phyloP scores from a whole-genome alignment of 1,284 basidiomycete species.

The Puccinia novopanici region DNA sequence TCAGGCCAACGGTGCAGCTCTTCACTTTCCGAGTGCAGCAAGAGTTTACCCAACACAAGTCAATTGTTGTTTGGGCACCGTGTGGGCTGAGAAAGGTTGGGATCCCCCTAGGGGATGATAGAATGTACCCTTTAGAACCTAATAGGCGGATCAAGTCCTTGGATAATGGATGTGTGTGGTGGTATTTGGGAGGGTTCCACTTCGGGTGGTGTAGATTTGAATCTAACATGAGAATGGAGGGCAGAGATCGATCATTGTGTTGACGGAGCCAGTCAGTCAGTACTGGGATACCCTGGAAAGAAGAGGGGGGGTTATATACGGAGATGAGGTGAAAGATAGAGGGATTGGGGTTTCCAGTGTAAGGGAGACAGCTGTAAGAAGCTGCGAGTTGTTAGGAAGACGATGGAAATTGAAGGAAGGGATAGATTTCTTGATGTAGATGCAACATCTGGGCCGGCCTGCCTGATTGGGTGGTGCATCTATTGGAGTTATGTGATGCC shows the following conservation, averaged over 20 bases:
- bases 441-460: no score
- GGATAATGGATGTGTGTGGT: neutral
- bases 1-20: no score
- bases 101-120: conserved; percentile 10
- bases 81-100: conserved; percentile 22
- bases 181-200: conserved; percentile 16
- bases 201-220: conserved; percentile 24
- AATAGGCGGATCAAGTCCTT: neutral
- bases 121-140: neutral
- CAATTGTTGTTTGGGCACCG: no score
- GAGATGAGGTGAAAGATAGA: neutral
- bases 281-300: neutral
- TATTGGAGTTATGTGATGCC: no score
- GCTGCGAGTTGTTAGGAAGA: neutral
- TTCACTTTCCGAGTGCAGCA: no score
- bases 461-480: no score
- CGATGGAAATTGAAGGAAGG: neutral
- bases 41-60: no score
- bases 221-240: conserved; percentile 19
- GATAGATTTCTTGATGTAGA: conserved; percentile 20
- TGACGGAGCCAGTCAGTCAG: neutral
- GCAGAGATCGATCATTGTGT: neutral
- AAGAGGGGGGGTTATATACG: neutral
- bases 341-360: neutral
- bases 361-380: neutral